Evolutionary conservation across 441 rosid species (phyloP).

Genomic region (Eruca vesicaria): DNA sequence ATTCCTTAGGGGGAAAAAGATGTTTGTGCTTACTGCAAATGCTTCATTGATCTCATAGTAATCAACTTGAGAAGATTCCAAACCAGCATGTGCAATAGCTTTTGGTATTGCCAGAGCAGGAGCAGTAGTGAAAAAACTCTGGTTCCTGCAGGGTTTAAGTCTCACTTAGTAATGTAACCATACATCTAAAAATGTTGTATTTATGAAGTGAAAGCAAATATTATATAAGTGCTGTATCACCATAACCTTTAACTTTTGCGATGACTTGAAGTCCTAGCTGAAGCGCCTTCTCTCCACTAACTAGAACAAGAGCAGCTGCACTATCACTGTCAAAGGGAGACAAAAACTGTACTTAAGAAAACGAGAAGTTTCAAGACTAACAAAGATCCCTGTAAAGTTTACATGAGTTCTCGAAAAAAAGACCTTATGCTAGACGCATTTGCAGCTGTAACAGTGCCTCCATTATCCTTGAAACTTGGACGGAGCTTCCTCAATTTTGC

Average conservation of each 20-base stretch:
- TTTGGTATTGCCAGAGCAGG: slow-evolving; percentile 92
- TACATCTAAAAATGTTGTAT: not conserved
- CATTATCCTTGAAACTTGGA: slow-evolving; percentile 89
- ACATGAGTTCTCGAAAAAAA: too few species aligned
- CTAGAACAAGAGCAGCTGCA: slow-evolving; percentile 89
- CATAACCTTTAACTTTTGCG: slow-evolving; percentile 81
- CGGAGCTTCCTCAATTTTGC: slow-evolving; percentile 90
- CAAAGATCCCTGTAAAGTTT: too few species aligned
- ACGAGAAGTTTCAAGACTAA: too few species aligned
- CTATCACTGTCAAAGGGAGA: slow-evolving; percentile 66
- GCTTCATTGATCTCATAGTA: slow-evolving; percentile 98
- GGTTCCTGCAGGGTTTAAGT: slow-evolving; percentile 61
- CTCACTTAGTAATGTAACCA: slow-evolving; percentile 2
- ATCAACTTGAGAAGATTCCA: slow-evolving; percentile 84
- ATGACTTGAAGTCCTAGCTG: slow-evolving; percentile 77
- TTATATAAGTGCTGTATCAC: slow-evolving; percentile 66
- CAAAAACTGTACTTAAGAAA: too few species aligned
- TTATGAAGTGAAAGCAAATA: not conserved
- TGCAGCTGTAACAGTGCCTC: slow-evolving; percentile 97
- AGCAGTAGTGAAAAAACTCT: slow-evolving; percentile 81
- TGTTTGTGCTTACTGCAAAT: slow-evolving; percentile 62
- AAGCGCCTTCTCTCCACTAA: slow-evolving; percentile 81
- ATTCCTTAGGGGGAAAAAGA: not conserved
- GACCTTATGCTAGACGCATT: slow-evolving; percentile 99
- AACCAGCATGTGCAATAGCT: slow-evolving; percentile 74